Conservation (phyloP, 306 rosid genomes). For the Dalbergia cochinchinensis region DNA sequence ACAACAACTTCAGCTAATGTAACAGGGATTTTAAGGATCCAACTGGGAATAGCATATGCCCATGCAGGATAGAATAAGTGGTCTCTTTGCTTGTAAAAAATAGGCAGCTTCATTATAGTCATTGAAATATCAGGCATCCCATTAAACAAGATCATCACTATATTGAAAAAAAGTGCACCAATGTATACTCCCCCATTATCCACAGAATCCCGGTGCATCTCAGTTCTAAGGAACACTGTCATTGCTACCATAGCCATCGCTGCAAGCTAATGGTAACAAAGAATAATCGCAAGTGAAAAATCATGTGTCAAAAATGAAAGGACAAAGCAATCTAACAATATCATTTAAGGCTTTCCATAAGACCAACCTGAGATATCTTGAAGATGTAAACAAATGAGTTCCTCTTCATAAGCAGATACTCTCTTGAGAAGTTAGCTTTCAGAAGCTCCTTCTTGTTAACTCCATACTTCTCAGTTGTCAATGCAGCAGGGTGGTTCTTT, state of each 20-base stretch:
- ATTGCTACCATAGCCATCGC: slow-evolving; percentile 44
- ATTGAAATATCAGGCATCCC: slow-evolving; percentile 69
- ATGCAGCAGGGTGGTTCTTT: slow-evolving; percentile 56
- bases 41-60: slow-evolving; percentile 71
- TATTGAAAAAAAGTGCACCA: slow-evolving; percentile 56
- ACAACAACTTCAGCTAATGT: slow-evolving; percentile 59
- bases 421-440: slow-evolving; percentile 59
- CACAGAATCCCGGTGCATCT: slow-evolving; percentile 52
- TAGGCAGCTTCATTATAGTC: slow-evolving; percentile 71
- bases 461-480: slow-evolving; percentile 51
- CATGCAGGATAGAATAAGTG: slow-evolving; percentile 71
- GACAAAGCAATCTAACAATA: neutral
- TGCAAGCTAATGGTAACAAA: slow-evolving; percentile 41
- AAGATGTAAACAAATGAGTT: slow-evolving; percentile 54
- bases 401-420: slow-evolving; percentile 59
- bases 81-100: slow-evolving; percentile 76
- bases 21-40: slow-evolving; percentile 71
- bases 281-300: slow-evolving; percentile 15
- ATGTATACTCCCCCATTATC: slow-evolving; percentile 44
- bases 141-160: slow-evolving; percentile 48
- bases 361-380: slow-evolving; percentile 52
- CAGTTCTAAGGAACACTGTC: slow-evolving; percentile 53
- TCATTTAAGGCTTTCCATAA: neutral
- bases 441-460: slow-evolving; percentile 49
- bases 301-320: neutral